Base-by-base conservation (phyloP, 805 yeast genomes). In the Candida endomychidarum region DNA sequence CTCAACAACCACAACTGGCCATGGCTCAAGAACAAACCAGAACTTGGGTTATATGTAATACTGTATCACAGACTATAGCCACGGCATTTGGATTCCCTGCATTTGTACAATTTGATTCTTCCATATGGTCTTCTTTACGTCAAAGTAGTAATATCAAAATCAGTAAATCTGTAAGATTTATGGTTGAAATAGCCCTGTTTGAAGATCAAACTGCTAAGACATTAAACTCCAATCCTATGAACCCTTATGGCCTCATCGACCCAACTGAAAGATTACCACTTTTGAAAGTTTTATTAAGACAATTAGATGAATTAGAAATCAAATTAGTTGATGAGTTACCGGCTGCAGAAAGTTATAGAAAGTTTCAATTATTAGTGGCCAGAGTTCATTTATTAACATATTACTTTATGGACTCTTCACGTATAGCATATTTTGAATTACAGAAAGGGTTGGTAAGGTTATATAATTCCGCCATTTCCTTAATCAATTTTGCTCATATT, bases 31-130 rank as follows among this genome's bases (percentile, higher is more conserved):
- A 93, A 61, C 95, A 88, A 53, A 73, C 81, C 23, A 75, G 83
- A 43, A 91, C 99, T 0, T 91, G 99, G 99, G 78, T 87, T n/a
- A 78, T 87, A 8, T 88, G 96, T 55, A 93, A 93, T 56, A 76
- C 86, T 16, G 95, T 86, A 0, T 84, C 95, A 2, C 98, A 93
- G 60, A 77, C 83, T 2, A 81, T 93, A 45, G 96, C 96, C 3
- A 80, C 95, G 2, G 83, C 95, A 8, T 88, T 89, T 64, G 99
- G 99, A 14, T 90, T 85, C 55, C 99, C 98, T 0, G 88, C 95
- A 0, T 89, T 88, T 61, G 90, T 86, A 3, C 86, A 83, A 43
- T 86, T 89, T 54, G 96, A 88, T 57, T 74, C 83, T 18, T 73
- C 88, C 1, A 77, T 83, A 2, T 63, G 80, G 53, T 71, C 71